phyloP scores from a whole-genome alignment of 2,329 filamentous ascomycete species.

The Claviceps citrina region DNA sequence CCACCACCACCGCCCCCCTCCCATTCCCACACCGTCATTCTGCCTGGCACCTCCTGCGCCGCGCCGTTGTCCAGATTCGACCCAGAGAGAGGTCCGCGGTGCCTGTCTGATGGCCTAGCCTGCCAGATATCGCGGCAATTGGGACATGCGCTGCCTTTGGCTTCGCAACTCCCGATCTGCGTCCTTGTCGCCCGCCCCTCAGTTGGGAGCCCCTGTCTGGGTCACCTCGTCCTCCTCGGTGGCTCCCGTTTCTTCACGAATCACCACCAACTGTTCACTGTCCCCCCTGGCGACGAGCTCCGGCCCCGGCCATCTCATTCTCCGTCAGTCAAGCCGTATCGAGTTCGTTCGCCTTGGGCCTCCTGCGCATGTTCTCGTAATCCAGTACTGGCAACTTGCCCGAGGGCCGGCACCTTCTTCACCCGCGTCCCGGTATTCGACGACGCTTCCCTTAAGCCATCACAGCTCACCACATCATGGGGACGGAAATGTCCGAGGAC shows the following conservation, averaged over 20 bases:
- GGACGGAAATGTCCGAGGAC: slow-evolving; percentile 28
- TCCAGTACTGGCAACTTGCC: slow-evolving; percentile 1
- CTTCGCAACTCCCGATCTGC: slow-evolving; percentile 18
- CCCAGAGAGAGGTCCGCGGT: slow-evolving; percentile 11
- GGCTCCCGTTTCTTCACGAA: neutral
- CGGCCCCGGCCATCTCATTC: neutral
- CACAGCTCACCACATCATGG: slow-evolving; percentile 14
- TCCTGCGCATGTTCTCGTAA: slow-evolving; percentile 7
- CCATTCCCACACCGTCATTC: neutral
- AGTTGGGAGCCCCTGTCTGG: slow-evolving; percentile 1
- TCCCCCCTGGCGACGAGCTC: neutral
- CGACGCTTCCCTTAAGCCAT: neutral
- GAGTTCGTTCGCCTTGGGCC: neutral
- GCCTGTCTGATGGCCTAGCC: slow-evolving; percentile 21
- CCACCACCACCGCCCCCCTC: neutral
- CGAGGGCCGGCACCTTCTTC: slow-evolving; percentile 3
- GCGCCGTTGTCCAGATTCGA: slow-evolving; percentile 7
- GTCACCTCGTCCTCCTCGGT: neutral
- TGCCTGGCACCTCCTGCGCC: neutral
- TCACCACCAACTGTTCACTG: neutral
- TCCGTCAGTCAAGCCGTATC: neutral
- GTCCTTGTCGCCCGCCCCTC: slow-evolving; percentile 4
- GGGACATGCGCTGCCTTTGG: slow-evolving; percentile 23
- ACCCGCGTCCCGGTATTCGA: neutral
- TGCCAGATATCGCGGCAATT: slow-evolving; percentile 22